phyloP scores from a whole-genome alignment of 805 yeast species.

The Tetrapisispora phaffii region DNA sequence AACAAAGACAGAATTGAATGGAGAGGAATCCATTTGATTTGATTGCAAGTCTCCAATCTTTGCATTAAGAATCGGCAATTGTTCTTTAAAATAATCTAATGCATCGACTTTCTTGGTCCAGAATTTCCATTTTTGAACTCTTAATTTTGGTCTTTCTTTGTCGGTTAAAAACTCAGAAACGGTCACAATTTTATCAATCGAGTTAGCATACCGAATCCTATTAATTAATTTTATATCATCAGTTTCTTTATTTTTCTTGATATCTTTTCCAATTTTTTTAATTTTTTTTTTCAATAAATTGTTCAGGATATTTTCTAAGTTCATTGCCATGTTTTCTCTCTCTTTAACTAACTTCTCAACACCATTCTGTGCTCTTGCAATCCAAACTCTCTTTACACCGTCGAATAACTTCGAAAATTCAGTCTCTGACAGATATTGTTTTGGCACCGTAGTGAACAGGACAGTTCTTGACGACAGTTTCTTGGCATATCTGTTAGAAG shows the following conservation, averaged over 20 bases:
- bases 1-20: slow-evolving; percentile 74
- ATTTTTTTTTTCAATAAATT: slow-evolving; percentile 50
- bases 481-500: slow-evolving; percentile 73
- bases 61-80: slow-evolving; percentile 45
- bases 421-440: slow-evolving; percentile 56
- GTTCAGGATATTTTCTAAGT: slow-evolving; percentile 60
- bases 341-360: slow-evolving; percentile 46
- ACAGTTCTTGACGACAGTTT: slow-evolving; percentile 72
- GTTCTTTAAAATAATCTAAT: slow-evolving; percentile 45
- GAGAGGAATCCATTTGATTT: slow-evolving; percentile 37
- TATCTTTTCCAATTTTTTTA: slow-evolving; percentile 52
- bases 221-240: neutral
- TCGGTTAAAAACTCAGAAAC: slow-evolving; percentile 46
- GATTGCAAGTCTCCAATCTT: slow-evolving; percentile 50
- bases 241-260: slow-evolving; percentile 39
- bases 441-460: slow-evolving; percentile 75
- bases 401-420: slow-evolving; percentile 67
- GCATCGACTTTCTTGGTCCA: slow-evolving; percentile 57
- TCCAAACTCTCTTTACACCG: slow-evolving; percentile 76
- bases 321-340: slow-evolving; percentile 49
- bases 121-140: slow-evolving; percentile 20
- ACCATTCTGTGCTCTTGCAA: slow-evolving; percentile 52
- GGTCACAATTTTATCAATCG: neutral
- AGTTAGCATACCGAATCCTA: neutral
- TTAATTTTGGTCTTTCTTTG: slow-evolving; percentile 57